Percentiles rank a stretch among this genome's conserved stretches.
These are phyloP conservation scores for Ascochyta clinopodiicola DNA, from an alignment of 2,329 filamentous ascomycete species.

Conservation along the genomic window DNA sequence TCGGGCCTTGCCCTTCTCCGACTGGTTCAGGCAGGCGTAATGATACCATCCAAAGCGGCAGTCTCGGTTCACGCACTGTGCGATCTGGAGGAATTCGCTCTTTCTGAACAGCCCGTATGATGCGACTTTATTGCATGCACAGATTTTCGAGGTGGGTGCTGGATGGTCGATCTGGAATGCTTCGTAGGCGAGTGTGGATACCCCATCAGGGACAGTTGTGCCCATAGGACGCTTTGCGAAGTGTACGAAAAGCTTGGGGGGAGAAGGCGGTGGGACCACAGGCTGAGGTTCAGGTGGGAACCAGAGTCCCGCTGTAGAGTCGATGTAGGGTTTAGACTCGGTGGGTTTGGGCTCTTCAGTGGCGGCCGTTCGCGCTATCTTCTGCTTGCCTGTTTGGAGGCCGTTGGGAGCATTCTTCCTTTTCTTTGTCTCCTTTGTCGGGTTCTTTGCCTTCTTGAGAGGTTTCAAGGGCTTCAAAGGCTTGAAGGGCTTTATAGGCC, in stretches of 20 bases:
- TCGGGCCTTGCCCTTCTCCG: conserved; percentile 18
- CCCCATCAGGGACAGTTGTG: not conserved
- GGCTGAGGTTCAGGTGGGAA: not conserved
- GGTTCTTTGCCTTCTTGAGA: not conserved
- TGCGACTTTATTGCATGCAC: conserved; percentile 25
- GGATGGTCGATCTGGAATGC: not conserved
- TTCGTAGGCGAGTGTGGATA: not conserved
- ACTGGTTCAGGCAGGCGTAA: conserved; percentile 27
- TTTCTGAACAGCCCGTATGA: conserved; percentile 3
- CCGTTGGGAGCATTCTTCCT: not conserved
- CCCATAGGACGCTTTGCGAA: not conserved
- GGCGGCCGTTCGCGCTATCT: not conserved
- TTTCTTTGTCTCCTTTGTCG: not conserved
- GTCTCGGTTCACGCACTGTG: conserved; percentile 23
- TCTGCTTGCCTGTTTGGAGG: not conserved
- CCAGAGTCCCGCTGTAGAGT: not conserved
- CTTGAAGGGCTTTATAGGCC: not conserved
- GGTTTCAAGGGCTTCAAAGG: not conserved
- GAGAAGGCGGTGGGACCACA: not conserved
- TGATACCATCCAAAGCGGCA: conserved; percentile 31
- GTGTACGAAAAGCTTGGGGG: not conserved
- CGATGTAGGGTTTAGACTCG: not conserved
- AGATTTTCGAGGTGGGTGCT: conserved; percentile 17
- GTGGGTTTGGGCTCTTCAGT: not conserved
- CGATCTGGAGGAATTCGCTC: conserved; percentile 6